Conservation (phyloP, 345 rosid species). For the Pistacia vera region DNA sequence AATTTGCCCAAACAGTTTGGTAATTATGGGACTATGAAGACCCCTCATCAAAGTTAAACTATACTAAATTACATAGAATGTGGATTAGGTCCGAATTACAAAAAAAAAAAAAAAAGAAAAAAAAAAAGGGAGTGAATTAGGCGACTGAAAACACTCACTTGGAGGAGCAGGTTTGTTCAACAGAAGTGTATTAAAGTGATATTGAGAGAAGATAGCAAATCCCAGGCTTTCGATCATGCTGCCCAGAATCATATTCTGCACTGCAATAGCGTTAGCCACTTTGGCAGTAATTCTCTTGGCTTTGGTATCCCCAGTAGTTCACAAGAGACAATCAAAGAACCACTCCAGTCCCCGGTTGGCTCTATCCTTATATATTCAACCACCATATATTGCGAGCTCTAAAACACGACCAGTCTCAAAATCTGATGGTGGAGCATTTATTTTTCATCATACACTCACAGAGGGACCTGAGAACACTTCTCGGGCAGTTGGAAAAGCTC, state of each 20-base stretch:
- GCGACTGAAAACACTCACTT: constrained; percentile 30
- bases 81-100: constrained; percentile 26
- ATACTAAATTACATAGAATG: background rate
- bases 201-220: background rate
- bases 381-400: constrained; percentile 36
- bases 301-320: constrained; percentile 55
- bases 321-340: constrained; percentile 23
- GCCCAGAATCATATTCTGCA: constrained; percentile 58
- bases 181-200: constrained; percentile 16
- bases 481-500: constrained; percentile 64
- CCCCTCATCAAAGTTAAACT: too few relatives aligned
- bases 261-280: constrained; percentile 52
- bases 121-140: constrained; percentile 24
- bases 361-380: constrained; percentile 74
- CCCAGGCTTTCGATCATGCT: constrained; percentile 42
- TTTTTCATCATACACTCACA: constrained; percentile 61
- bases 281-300: constrained; percentile 58
- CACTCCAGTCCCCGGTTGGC: constrained; percentile 47
- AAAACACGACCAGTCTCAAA: constrained; percentile 6
- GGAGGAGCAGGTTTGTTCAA: constrained; percentile 7
- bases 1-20: background rate
- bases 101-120: background rate
- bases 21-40: background rate
- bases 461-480: constrained; percentile 81
- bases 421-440: constrained; percentile 47